phyloP scores from a whole-genome alignment of 2,329 filamentous ascomycete genomes.

The Talaromyces sp. region DNA sequence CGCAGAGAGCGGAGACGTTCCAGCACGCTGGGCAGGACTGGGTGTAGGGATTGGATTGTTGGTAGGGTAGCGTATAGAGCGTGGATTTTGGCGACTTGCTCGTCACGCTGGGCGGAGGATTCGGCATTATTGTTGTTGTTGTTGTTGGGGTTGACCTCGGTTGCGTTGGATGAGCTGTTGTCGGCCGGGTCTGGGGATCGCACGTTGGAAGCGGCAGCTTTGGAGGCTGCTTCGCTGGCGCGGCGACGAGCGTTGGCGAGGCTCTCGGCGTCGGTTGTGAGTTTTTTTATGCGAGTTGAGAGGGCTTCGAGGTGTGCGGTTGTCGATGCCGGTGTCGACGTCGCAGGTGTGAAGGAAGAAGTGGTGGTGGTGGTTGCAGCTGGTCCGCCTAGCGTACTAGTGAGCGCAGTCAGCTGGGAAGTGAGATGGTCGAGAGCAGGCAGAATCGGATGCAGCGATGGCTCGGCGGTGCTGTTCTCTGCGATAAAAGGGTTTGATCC shows the following conservation, averaged over 20 bases:
- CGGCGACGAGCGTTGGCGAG: constrained; percentile 40
- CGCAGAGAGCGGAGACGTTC: constrained; percentile 80
- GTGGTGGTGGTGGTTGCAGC: background rate
- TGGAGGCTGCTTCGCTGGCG: constrained; percentile 37
- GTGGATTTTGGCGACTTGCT: constrained; percentile 82
- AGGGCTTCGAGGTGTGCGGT: constrained; percentile 42
- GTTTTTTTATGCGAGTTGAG: constrained; percentile 38
- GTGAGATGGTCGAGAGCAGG: constrained; percentile 77
- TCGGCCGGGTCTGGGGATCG: constrained; percentile 19
- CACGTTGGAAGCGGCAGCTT: constrained; percentile 26
- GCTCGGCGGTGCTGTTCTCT: constrained; percentile 46
- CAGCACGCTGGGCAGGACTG: constrained; percentile 77
- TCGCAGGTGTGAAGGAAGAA: background rate
- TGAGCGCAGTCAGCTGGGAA: constrained; percentile 71
- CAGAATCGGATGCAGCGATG: constrained; percentile 61
- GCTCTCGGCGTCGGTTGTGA: constrained; percentile 42
- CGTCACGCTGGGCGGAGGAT: constrained; percentile 45
- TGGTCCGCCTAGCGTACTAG: constrained; percentile 40
- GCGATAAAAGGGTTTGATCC: constrained; percentile 54
- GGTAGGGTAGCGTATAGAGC: constrained; percentile 84
- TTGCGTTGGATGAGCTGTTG: constrained; percentile 23
- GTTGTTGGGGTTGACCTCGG: constrained; percentile 52
- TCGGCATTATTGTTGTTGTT: constrained; percentile 27
- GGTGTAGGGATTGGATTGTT: constrained; percentile 80
- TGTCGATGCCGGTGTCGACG: constrained; percentile 22